Conservation (phyloP, 768 basidiomycete genomes). For the Tricholomella constricta region DNA sequence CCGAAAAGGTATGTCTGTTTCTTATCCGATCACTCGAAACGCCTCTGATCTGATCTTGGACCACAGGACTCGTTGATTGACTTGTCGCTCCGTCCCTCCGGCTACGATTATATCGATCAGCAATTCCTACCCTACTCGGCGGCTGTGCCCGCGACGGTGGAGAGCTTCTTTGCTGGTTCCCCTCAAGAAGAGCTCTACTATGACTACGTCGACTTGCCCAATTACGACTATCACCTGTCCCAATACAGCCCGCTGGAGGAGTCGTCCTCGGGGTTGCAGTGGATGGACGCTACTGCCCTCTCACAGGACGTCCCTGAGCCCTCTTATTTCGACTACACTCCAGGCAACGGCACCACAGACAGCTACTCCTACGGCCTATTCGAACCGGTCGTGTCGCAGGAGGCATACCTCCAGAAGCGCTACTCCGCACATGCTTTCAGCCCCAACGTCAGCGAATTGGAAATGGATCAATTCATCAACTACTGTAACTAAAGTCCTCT, state of each 20-base stretch:
- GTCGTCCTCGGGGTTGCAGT: not conserved
- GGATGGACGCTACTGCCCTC: not conserved
- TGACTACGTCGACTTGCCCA: conserved; percentile 4
- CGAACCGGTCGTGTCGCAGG: not conserved
- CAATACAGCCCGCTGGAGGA: not conserved
- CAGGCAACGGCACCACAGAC: not conserved
- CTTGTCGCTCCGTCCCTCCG: conserved; percentile 13
- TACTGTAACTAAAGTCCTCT: conserved; percentile 12
- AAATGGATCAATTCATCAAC: conserved; percentile 19
- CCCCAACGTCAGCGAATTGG: not conserved
- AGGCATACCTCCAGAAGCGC: not conserved
- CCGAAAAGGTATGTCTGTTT: conserved; percentile 13
- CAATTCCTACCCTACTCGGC: conserved; percentile 16
- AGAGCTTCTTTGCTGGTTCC: conserved; percentile 6
- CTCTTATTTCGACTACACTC: conserved; percentile 1
- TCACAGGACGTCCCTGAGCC: not conserved
- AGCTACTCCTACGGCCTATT: not conserved
- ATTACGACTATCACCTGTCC: not conserved
- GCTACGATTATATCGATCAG: conserved; percentile 18
- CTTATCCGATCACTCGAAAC: not conserved
- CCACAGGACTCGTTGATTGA: conserved; percentile 8
- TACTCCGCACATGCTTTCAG: not conserved
- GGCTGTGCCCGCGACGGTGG: not conserved
- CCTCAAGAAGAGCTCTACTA: not conserved
- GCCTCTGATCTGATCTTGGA: conserved; percentile 2